These are phyloP conservation scores for Boletus patriciae DNA, from an alignment of 768 basidiomycete species.

Conservation along the genomic window DNA sequence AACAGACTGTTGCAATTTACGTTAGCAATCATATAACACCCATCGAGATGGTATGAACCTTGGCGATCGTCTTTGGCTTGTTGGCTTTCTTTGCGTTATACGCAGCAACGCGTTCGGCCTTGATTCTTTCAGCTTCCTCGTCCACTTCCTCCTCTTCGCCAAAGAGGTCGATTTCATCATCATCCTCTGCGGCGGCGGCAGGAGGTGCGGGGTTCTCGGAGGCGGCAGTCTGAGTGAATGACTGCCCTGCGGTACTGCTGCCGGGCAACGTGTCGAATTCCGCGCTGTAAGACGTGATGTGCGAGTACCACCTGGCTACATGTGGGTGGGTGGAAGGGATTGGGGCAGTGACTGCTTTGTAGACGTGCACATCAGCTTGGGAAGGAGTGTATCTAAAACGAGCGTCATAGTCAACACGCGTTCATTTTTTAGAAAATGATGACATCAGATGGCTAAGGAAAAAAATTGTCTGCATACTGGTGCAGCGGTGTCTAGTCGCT, in stretches of 20 bases:
- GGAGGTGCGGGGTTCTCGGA: slow-evolving; percentile 47
- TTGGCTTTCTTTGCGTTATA: slow-evolving; percentile 92
- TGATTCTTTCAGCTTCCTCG: slow-evolving; percentile 82
- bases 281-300: slow-evolving; percentile 82
- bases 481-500: slow-evolving; percentile 89
- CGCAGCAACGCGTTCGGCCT: slow-evolving; percentile 88
- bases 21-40: slow-evolving; percentile 10
- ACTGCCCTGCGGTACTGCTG: slow-evolving; percentile 77
- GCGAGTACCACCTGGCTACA: slow-evolving; percentile 88
- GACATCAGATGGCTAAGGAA: slow-evolving; percentile 72
- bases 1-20: slow-evolving; percentile 68
- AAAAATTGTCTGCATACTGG: slow-evolving; percentile 67
- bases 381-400: slow-evolving; percentile 78
- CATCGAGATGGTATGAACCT: slow-evolving; percentile 48
- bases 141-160: slow-evolving; percentile 82
- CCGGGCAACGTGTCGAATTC: slow-evolving; percentile 82
- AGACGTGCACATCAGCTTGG: slow-evolving; percentile 92
- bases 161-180: slow-evolving; percentile 84
- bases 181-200: slow-evolving; percentile 51
- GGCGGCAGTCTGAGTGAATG: slow-evolving; percentile 56
- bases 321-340: slow-evolving; percentile 65
- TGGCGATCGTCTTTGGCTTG: slow-evolving; percentile 86
- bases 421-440: slow-evolving; percentile 6
- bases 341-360: slow-evolving; percentile 75
- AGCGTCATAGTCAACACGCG: slow-evolving; percentile 7